phyloP scores from a whole-genome alignment of 2,329 filamentous ascomycete genomes.

The Cordyceps cateniannulata region DNA sequence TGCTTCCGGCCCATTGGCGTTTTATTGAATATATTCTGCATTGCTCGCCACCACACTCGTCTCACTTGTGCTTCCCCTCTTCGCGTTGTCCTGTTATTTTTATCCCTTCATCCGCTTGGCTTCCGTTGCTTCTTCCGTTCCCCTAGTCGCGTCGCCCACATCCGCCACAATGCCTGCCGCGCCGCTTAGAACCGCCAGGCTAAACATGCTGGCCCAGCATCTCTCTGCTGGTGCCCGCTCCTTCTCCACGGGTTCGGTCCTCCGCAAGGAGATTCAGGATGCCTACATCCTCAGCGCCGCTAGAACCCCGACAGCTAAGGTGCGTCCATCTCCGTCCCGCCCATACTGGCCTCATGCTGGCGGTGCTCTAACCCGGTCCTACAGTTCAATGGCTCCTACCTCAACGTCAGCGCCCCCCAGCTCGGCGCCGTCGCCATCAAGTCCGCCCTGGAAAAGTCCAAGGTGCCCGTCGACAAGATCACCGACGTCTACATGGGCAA shows the following conservation, averaged over 20 bases:
- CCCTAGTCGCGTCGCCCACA: background rate
- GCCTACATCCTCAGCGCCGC: constrained; percentile 90
- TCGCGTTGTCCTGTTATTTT: constrained; percentile 5
- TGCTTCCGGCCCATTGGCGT: constrained; percentile 5
- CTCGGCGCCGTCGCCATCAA: constrained; percentile 90
- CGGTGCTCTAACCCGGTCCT: background rate
- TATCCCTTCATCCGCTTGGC: background rate
- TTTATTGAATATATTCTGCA: constrained; percentile 3
- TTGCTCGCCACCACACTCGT: constrained; percentile 6
- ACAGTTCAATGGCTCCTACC: constrained; percentile 91
- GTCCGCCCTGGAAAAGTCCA: constrained; percentile 79
- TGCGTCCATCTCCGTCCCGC: constrained; percentile 29
- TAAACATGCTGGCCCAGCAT: constrained; percentile 32
- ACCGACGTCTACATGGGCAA: constrained; percentile 97
- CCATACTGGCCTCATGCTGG: background rate
- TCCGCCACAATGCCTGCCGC: constrained; percentile 23
- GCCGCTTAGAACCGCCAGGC: constrained; percentile 29
- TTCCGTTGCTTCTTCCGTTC: background rate
- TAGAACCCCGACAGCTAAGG: constrained; percentile 84
- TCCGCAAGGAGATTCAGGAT: constrained; percentile 68
- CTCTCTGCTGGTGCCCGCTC: constrained; percentile 31
- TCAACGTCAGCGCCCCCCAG: constrained; percentile 74
- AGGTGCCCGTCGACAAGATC: constrained; percentile 72
- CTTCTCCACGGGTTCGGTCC: constrained; percentile 39
- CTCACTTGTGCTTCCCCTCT: constrained; percentile 1